These are phyloP conservation scores for Populus euphratica DNA, from an alignment of 345 rosid genomes.

Conservation along the genomic window DNA sequence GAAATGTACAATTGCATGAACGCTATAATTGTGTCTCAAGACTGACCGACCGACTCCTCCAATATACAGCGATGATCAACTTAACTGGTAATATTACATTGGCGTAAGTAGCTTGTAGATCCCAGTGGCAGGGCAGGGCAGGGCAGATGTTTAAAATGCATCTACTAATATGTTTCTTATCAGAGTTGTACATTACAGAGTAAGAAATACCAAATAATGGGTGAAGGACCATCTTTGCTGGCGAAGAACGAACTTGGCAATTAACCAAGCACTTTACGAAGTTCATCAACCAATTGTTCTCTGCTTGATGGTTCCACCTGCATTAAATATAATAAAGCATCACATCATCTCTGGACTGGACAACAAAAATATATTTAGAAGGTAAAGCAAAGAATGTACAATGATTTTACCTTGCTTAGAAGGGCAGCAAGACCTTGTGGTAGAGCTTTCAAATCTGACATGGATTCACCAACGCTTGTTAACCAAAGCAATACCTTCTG, in stretches of 20 bases:
- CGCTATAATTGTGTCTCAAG: background rate
- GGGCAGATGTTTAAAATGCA: background rate
- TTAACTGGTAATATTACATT: background rate
- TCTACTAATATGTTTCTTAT: background rate
- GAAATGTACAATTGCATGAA: background rate
- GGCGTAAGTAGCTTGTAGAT: background rate
- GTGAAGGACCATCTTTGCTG: background rate
- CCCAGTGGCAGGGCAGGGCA: background rate
- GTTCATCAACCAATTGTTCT: conserved; percentile 44
- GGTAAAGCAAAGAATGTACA: conserved; percentile 2
- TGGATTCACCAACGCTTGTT: conserved; percentile 59
- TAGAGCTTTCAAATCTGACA: conserved; percentile 68
- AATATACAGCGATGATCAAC: background rate
- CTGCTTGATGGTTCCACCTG: conserved; percentile 82
- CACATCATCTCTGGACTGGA: conserved; percentile 9
- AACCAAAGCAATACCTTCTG: conserved; percentile 71
- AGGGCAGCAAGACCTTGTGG: conserved; percentile 86
- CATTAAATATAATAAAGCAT: conserved; percentile 26
- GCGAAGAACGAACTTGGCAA: background rate
- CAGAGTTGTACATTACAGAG: background rate
- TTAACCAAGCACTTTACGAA: conserved; percentile 57
- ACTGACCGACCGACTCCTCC: background rate
- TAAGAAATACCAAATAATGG: background rate
- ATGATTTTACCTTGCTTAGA: conserved; percentile 70
- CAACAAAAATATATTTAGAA: conserved; percentile 5